These are phyloP conservation scores for Cladobotryum protrusum DNA, from an alignment of 2,329 filamentous ascomycete species.

Conservation along the genomic window DNA sequence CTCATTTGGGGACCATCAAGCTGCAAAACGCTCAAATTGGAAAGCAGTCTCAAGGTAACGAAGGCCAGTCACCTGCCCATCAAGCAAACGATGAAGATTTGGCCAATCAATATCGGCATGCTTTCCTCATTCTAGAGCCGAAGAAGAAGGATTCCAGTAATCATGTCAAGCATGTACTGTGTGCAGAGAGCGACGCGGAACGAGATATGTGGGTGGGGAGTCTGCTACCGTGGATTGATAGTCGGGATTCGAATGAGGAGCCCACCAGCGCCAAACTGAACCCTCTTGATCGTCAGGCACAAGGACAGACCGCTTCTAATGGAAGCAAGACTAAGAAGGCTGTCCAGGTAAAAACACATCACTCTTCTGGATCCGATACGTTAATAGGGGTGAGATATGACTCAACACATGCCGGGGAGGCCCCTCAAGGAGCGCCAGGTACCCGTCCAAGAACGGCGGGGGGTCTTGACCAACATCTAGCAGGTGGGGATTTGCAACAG, in stretches of 20 bases:
- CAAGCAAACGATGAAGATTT: constrained; percentile 58
- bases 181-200: constrained; percentile 89
- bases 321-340: constrained; percentile 26
- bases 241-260: constrained; percentile 53
- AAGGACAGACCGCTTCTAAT: constrained; percentile 25
- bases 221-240: constrained; percentile 82
- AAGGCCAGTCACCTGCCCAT: constrained; percentile 55
- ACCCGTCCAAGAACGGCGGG: constrained; percentile 31
- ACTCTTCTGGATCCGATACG: constrained; percentile 37
- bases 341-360: constrained; percentile 26
- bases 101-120: constrained; percentile 94
- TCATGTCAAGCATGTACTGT: constrained; percentile 87
- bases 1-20: constrained; percentile 90
- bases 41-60: constrained; percentile 60
- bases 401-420: constrained; percentile 45
- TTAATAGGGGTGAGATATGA: constrained; percentile 56
- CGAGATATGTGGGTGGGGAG: constrained; percentile 91
- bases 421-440: constrained; percentile 38
- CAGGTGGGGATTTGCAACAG: constrained; percentile 30
- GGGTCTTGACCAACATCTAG: constrained; percentile 28
- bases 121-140: constrained; percentile 88
- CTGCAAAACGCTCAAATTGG: constrained; percentile 87
- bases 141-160: constrained; percentile 92
- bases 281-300: constrained; percentile 35
- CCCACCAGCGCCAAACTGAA: constrained; percentile 22